Percentiles rank a stretch among this genome's conserved stretches.
These are phyloP conservation scores for Pestalotiopsis sp. DNA, from an alignment of 2,329 filamentous ascomycete genomes.

Conservation along the genomic window DNA sequence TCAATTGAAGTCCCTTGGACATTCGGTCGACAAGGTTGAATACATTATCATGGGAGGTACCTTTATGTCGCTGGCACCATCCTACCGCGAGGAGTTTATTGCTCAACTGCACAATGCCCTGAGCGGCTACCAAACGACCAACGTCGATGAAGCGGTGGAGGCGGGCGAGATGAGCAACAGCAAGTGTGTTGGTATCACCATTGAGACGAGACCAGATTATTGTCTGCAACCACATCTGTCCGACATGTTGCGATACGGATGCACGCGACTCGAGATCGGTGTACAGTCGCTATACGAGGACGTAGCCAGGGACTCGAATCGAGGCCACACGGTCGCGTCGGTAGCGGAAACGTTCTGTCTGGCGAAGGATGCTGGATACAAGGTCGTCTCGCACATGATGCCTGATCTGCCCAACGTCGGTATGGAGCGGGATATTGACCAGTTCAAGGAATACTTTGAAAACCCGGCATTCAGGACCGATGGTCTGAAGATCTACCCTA, in stretches of 20 bases:
- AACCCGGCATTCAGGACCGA: conserved; percentile 96
- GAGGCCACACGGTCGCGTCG: conserved; percentile 92
- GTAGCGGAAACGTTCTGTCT: conserved; percentile 96
- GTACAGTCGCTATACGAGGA: conserved; percentile 98
- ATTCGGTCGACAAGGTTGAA: conserved; percentile 98
- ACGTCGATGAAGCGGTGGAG: conserved; percentile 93
- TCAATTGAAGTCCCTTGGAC: conserved; percentile 92
- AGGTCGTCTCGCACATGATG: conserved; percentile 99
- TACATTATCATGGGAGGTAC: conserved; percentile 99
- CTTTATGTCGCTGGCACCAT: conserved; percentile 92
- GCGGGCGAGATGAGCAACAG: conserved; percentile 96
- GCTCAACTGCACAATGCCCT: conserved; percentile 95
- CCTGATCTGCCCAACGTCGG: conserved; percentile 96
- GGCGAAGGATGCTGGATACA: conserved; percentile 98
- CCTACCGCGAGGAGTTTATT: conserved; percentile 92
- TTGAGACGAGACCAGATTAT: conserved; percentile 96
- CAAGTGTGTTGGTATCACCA: conserved; percentile 98
- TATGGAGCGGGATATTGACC: conserved; percentile 95
- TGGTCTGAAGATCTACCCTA: conserved; percentile 97
- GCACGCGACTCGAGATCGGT: conserved; percentile 90
- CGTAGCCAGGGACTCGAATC: conserved; percentile 95
- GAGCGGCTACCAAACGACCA: conserved; percentile 90
- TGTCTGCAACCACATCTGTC: conserved; percentile 94
- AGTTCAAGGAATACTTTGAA: conserved; percentile 97
- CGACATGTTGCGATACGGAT: conserved; percentile 97